Conservation (phyloP, 116 monocot species). For the Papilionanthe hybrid region DNA sequence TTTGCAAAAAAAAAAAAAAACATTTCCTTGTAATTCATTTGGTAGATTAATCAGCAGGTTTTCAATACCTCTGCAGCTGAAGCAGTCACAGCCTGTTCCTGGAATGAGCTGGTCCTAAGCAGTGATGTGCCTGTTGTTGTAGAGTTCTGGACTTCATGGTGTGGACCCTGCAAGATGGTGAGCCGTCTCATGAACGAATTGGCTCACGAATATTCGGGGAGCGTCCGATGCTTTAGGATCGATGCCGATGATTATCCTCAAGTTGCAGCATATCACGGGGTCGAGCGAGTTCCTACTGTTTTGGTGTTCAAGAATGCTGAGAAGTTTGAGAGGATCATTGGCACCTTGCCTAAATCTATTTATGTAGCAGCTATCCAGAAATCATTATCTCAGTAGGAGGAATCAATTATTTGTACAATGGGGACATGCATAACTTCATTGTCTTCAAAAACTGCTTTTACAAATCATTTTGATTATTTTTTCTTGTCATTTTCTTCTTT, state of each 20-base stretch:
- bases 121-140: conserved; percentile 64
- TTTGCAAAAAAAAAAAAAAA: too few relatives aligned
- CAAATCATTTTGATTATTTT: too few relatives aligned
- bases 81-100: conserved; percentile 37
- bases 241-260: conserved; percentile 64
- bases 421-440: too few relatives aligned
- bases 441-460: too few relatives aligned
- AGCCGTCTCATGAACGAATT: conserved; percentile 62
- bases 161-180: conserved; percentile 86
- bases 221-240: conserved; percentile 49
- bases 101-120: conserved; percentile 52
- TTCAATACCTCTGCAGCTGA: conserved; percentile 23
- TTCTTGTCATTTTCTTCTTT: background rate
- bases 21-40: too few relatives aligned
- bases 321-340: conserved; percentile 54
- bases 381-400: background rate
- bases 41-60: background rate
- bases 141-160: conserved; percentile 84
- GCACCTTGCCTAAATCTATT: conserved; percentile 78
- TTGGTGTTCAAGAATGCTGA: conserved; percentile 64
- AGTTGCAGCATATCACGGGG: conserved; percentile 31
- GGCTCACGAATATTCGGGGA: conserved; percentile 60
- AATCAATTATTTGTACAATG: background rate
- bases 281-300: conserved; percentile 73
- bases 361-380: conserved; percentile 72